Conservation (phyloP, 2,329 filamentous ascomycete species). For the Shiraia sp. region DNA sequence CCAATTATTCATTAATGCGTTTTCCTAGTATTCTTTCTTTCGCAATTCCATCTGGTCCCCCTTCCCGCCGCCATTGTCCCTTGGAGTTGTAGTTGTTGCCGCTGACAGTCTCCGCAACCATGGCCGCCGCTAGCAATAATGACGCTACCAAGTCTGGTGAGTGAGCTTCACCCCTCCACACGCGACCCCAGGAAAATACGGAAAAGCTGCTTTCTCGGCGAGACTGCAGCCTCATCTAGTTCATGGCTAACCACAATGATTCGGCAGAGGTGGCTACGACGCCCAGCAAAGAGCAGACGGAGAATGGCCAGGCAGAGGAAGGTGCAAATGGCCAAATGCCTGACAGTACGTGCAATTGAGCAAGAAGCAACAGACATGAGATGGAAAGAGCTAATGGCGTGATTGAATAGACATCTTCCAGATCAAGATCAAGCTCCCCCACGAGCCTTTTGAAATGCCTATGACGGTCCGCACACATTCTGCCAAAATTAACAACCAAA, state of each 20-base stretch:
- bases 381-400: slow-evolving; percentile 6
- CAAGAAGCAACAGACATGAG: background rate
- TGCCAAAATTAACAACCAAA: slow-evolving; percentile 20
- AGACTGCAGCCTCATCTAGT: background rate
- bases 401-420: slow-evolving; percentile 59
- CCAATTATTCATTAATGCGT: slow-evolving; percentile 41
- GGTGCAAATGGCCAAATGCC: slow-evolving; percentile 31
- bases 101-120: slow-evolving; percentile 20
- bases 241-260: slow-evolving; percentile 27
- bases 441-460: slow-evolving; percentile 76
- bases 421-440: slow-evolving; percentile 80
- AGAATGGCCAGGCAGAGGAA: slow-evolving; percentile 28
- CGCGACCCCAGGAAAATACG: slow-evolving; percentile 4
- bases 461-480: slow-evolving; percentile 67
- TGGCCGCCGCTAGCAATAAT: slow-evolving; percentile 40
- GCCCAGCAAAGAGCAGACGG: slow-evolving; percentile 25
- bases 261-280: slow-evolving; percentile 31
- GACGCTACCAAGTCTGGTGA: slow-evolving; percentile 45
- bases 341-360: slow-evolving; percentile 28
- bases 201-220: slow-evolving; percentile 1
- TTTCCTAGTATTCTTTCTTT: slow-evolving; percentile 33
- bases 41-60: slow-evolving; percentile 23
- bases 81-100: slow-evolving; percentile 17
- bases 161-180: slow-evolving; percentile 31
- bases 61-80: slow-evolving; percentile 26